phyloP scores from a whole-genome alignment of 1,284 basidiomycete genomes.

The Ustilago loliicola region DNA sequence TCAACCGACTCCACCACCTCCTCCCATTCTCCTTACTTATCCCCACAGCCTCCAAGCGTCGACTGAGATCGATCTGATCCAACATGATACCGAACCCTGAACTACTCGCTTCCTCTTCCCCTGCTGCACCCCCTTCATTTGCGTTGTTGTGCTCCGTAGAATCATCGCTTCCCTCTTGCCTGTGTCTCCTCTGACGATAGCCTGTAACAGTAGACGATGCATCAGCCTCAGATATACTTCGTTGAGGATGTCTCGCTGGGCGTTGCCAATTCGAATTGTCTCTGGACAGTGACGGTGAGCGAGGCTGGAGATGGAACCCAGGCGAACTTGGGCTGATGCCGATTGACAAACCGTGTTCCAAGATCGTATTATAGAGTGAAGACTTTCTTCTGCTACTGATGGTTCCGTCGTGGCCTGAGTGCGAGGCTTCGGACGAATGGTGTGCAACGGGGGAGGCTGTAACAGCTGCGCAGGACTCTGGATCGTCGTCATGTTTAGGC shows the following conservation, averaged over 20 bases:
- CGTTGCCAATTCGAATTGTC: conserved; percentile 23
- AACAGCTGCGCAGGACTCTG: conserved; percentile 10
- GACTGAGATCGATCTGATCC: conserved; percentile 34
- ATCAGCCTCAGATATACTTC: conserved; percentile 46
- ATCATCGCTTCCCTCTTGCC: conserved; percentile 13
- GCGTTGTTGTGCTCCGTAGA: neutral
- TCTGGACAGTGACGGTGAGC: conserved; percentile 32
- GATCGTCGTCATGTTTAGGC: conserved; percentile 21
- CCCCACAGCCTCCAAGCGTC: conserved; percentile 29
- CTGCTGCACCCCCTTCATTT: neutral
- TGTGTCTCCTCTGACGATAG: neutral
- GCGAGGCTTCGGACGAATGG: conserved; percentile 23
- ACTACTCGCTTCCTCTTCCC: conserved; percentile 5
- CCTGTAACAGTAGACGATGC: conserved; percentile 7
- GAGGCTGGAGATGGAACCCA: conserved; percentile 64
- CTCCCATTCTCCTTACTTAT: conserved; percentile 5
- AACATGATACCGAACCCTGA: conserved; percentile 32
- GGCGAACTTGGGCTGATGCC: conserved; percentile 67
- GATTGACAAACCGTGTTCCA: conserved; percentile 65
- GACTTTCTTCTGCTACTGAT: conserved; percentile 7
- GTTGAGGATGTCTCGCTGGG: conserved; percentile 17
- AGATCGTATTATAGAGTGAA: conserved; percentile 54
- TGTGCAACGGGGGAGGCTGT: neutral
- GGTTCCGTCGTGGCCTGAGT: conserved; percentile 13
- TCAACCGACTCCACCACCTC: conserved; percentile 25